Evolutionary conservation across 352 stramenopile species (phyloP), one percentile per base, ranked within the genome.

Genomic region (Pseudoperonospora humuli): DNA sequence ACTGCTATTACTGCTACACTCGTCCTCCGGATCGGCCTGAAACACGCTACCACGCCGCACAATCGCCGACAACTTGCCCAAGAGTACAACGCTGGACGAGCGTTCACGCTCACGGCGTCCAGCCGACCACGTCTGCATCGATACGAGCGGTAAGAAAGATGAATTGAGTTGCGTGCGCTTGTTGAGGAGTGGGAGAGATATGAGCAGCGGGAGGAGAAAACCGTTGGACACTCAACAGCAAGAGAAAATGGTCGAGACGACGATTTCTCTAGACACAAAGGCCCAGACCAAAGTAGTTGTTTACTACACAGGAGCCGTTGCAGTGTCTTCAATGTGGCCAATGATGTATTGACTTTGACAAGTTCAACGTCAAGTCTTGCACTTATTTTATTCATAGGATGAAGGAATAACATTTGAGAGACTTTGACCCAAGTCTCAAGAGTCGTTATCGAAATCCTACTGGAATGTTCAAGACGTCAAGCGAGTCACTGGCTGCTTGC

Each of bases 31-130:
- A 15, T 64, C 55, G 2, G 18, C 41, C 28, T 59, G 45, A n/a
- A 61, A 62, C 8, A 71, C 20, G 38, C 67, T 78, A 7, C 44
- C 43, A 31, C 67, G 70, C 15, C 67, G 64, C 31, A 82, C 61
- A 10, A 76, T 76, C 33, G 66, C 54, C 40, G 70, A 74, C 15
- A 79, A 45, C 36, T 75, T 74, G 51, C 68, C 63, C 9, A 71
- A 52, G 25, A 72, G 39, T 36, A 76, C 61, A 0, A 63, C 64
- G 36, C 64, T 70, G 21, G 64, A 76, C 15, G 65, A 73, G 40
- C 53, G 58, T 29, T 64, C 58, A 45, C 61, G 57, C 18, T 26
- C 39, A 13, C 46, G 49, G 25, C 50, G 57, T 21, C 50, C 48
- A 15, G 42, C 54, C n/a, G 54, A 47, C 49, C 54, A 64, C 45